Evolutionary conservation across 75 land plant species (phyloP), one percentile per base, ranked within the genome.

Genomic region (Picea glauca): DNA sequence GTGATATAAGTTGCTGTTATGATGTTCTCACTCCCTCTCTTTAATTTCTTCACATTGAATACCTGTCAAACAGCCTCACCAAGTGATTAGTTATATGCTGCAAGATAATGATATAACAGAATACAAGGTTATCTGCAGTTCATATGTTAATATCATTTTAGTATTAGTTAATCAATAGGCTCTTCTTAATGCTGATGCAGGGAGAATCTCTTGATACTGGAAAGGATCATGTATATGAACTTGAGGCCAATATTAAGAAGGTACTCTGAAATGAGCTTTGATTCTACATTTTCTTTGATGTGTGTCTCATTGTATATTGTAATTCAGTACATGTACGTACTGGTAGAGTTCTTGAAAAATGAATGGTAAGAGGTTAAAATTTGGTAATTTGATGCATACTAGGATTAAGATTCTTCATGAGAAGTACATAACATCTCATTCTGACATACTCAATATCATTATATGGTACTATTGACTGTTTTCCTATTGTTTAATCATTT

Each of bases 231-330:
- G 94, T 91, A 72, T 66, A 38, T 73, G 96, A 88, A 67, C 80
- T 93, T 80, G 91, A 89, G 63, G 65, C 80, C 0, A 93, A 89
- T 88, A 85, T 83, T 78, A 88, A 90, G 77, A 86, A 90, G 88
- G 94, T 83, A 72, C 54, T 56, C 58, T 17, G 26, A 8, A 13
- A 32, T 79, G 11, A 15, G 43, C 11, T 50, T 21, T 15, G 17
- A 17, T 77, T 21, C 14, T 17, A 15, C 6, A 3, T 15, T 65
- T 68, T 13, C 6, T 7, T 26, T 15, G 6, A 43, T n/a, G 20
- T 26, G 43, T 8, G 32, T 72, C 9, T 7, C 15, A 31, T 75
- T 26, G 15, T n/a, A 40, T 74, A 8, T 58, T 67, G 58, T 3
- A 63, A 14, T 61, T 68, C 56, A n/a, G 17, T 14, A 23, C 56